These are phyloP conservation scores for Meripilus lineatus DNA, from an alignment of 1,284 basidiomycete species.

Conservation along the genomic window DNA sequence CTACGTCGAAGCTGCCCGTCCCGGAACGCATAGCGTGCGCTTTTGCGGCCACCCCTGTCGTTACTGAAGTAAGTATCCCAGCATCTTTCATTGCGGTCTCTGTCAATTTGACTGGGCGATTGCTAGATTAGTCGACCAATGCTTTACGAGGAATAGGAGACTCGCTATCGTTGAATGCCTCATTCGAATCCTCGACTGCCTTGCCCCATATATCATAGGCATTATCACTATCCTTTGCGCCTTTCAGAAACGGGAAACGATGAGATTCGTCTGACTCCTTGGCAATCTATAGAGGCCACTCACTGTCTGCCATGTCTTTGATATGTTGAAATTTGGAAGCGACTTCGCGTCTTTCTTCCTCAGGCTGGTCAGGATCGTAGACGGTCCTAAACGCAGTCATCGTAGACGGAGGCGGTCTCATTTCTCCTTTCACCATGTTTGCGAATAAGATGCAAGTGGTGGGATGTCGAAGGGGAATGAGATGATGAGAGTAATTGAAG, in stretches of 20 bases:
- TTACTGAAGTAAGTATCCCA: constrained; percentile 62
- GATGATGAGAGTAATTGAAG: constrained; percentile 1
- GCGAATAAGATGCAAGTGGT: neutral
- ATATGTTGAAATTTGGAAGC: constrained; percentile 58
- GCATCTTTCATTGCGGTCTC: constrained; percentile 81
- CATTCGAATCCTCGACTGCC: neutral
- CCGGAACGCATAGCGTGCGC: constrained; percentile 85
- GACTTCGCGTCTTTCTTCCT: constrained; percentile 66
- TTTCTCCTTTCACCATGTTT: neutral
- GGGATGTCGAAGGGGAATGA: neutral
- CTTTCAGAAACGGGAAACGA: too few species aligned
- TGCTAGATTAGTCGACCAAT: neutral
- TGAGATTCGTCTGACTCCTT: constrained; percentile 1
- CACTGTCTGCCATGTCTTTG: neutral
- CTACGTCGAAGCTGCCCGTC: constrained; percentile 75
- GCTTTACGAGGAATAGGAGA: neutral
- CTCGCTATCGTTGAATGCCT: neutral
- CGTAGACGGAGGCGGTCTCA: neutral
- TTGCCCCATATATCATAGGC: neutral
- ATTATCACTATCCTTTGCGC: neutral
- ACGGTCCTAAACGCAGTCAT: constrained; percentile 16
- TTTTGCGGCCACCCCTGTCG: constrained; percentile 69
- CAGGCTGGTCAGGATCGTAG: constrained; percentile 79
- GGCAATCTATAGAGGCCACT: neutral
- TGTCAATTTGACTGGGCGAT: constrained; percentile 75